Evolutionary conservation across 2,329 filamentous ascomycete genomes (phyloP).

Genomic region (Diplocarpon mali): DNA sequence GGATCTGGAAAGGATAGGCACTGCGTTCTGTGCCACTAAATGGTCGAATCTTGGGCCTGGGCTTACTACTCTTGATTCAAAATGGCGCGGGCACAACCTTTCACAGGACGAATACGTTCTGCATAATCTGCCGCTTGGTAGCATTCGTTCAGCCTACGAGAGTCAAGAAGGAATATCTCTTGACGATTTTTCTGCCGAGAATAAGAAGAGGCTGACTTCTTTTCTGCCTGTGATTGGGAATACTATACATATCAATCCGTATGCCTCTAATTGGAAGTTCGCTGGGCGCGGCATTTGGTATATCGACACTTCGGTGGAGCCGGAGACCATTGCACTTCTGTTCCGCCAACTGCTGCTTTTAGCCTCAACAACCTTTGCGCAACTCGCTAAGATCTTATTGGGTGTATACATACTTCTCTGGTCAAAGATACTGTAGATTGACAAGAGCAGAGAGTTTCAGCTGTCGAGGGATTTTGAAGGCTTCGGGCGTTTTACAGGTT

Average conservation of each 20-base stretch:
- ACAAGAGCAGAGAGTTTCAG: slow-evolving; percentile 1
- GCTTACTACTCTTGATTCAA: slow-evolving; percentile 4
- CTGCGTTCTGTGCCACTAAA: slow-evolving; percentile 5
- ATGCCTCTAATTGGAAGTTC: neutral
- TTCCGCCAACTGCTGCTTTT: neutral
- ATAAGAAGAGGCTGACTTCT: neutral
- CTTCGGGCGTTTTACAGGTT: slow-evolving; percentile 2
- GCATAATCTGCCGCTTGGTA: neutral
- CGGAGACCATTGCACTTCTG: neutral
- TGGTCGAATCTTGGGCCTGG: slow-evolving; percentile 9
- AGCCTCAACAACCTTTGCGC: slow-evolving; percentile 3
- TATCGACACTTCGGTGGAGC: neutral
- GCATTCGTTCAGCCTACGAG: neutral
- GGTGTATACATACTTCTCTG: neutral
- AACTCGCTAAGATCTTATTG: slow-evolving; percentile 2
- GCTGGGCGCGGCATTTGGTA: neutral
- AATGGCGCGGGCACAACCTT: slow-evolving; percentile 5
- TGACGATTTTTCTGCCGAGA: neutral
- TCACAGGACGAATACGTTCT: neutral
- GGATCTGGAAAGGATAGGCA: slow-evolving; percentile 7
- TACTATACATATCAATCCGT: neutral
- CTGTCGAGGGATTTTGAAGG: slow-evolving; percentile 1
- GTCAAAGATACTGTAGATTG: slow-evolving; percentile 3
- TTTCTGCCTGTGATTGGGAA: neutral
- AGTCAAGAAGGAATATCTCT: neutral